phyloP scores from a whole-genome alignment of 2,329 filamentous ascomycete species.

The Cucurbitaria berberidis region DNA sequence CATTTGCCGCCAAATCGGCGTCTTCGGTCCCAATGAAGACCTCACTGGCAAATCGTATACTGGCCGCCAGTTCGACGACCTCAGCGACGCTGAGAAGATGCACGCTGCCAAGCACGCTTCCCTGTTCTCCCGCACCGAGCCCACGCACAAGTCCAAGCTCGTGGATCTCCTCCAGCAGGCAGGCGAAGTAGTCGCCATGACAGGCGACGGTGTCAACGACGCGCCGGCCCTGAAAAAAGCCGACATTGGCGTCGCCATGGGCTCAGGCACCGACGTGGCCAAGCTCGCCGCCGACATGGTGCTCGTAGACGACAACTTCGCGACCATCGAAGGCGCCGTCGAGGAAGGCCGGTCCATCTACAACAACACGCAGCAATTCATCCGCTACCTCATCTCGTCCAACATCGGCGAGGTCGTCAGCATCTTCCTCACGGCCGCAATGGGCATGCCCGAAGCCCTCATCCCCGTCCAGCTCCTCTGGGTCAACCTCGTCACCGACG shows the following conservation, averaged over 20 bases:
- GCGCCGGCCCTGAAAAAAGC: constrained; percentile 97
- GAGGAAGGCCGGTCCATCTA: constrained; percentile 98
- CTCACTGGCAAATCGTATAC: constrained; percentile 92
- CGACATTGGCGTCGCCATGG: constrained; percentile 99
- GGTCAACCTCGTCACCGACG: constrained; percentile 98
- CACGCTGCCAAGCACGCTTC: constrained; percentile 84
- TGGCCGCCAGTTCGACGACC: constrained; percentile 89
- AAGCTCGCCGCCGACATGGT: constrained; percentile 99
- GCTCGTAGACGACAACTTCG: constrained; percentile 97
- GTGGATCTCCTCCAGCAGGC: constrained; percentile 93
- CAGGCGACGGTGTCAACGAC: constrained; percentile 97
- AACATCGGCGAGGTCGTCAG: constrained; percentile 99
- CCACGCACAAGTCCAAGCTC: constrained; percentile 94
- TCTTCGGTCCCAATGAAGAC: constrained; percentile 83
- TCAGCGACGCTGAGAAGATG: constrained; percentile 79
- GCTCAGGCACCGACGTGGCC: constrained; percentile 94
- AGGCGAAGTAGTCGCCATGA: constrained; percentile 98
- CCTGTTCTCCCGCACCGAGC: constrained; percentile 95
- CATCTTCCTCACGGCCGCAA: constrained; percentile 94
- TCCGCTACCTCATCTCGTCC: constrained; percentile 97
- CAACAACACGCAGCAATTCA: constrained; percentile 99
- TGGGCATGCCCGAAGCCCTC: constrained; percentile 96
- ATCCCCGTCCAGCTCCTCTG: constrained; percentile 97
- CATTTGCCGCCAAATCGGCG: constrained; percentile 95
- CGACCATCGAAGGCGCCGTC: constrained; percentile 93